phyloP scores from a whole-genome alignment of 2,329 filamentous ascomycete species.

The Penicillium carneum region DNA sequence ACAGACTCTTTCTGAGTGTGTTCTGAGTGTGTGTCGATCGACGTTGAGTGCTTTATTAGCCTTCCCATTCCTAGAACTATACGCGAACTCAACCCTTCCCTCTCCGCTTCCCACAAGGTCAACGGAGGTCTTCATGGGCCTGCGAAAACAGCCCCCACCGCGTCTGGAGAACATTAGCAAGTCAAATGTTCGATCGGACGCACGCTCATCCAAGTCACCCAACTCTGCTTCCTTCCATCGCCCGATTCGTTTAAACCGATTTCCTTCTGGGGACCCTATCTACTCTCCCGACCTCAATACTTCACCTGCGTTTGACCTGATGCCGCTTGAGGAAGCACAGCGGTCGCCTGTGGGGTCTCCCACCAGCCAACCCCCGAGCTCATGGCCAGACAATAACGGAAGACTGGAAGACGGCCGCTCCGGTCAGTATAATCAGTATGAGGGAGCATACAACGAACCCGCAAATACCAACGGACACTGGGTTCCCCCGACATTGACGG shows the following conservation, averaged over 20 bases:
- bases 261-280: constrained; percentile 43
- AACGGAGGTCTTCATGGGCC: constrained; percentile 45
- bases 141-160: constrained; percentile 50
- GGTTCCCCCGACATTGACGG: constrained; percentile 34
- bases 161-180: constrained; percentile 45
- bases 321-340: constrained; percentile 49
- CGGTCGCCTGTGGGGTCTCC: constrained; percentile 45
- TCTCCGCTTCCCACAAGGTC: neutral
- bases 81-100: constrained; percentile 1
- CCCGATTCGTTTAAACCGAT: constrained; percentile 38
- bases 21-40: neutral
- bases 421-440: constrained; percentile 16
- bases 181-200: constrained; percentile 40
- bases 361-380: constrained; percentile 38
- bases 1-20: neutral
- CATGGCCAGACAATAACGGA: constrained; percentile 43
- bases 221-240: constrained; percentile 40
- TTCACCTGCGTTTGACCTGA: constrained; percentile 49
- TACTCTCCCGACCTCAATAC: constrained; percentile 50
- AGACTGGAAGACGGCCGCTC: constrained; percentile 24
- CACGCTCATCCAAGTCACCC: constrained; percentile 46
- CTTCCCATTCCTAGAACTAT: neutral
- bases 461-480: constrained; percentile 23
- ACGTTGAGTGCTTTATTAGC: constrained; percentile 1
- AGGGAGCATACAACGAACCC: constrained; percentile 18